Percentiles rank a stretch among this genome's conserved stretches.
These are phyloP conservation scores for Orbilia javanica DNA, from an alignment of 2,329 filamentous ascomycete species.

Conservation along the genomic window DNA sequence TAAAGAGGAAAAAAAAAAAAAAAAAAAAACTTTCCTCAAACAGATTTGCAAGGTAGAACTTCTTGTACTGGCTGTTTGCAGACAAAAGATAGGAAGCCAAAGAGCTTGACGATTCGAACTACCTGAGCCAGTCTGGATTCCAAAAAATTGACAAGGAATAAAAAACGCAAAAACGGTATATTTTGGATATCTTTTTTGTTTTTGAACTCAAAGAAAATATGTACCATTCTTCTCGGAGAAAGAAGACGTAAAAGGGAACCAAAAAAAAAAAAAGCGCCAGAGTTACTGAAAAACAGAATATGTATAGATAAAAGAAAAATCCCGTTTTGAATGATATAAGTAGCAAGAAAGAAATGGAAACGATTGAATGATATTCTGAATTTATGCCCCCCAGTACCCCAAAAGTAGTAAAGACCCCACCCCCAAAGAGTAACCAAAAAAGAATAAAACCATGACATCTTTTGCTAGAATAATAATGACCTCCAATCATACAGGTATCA, in stretches of 20 bases:
- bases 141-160: slow-evolving; percentile 25
- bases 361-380: slow-evolving; percentile 49
- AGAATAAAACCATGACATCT: slow-evolving; percentile 49
- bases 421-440: slow-evolving; percentile 33
- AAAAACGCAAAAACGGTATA: slow-evolving; percentile 47
- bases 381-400: slow-evolving; percentile 34
- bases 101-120: slow-evolving; percentile 21
- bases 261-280: slow-evolving; percentile 52
- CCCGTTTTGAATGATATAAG: slow-evolving; percentile 29
- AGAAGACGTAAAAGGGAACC: slow-evolving; percentile 15
- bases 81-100: slow-evolving; percentile 38
- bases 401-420: slow-evolving; percentile 39
- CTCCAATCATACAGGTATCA: slow-evolving; percentile 59
- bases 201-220: slow-evolving; percentile 36
- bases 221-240: slow-evolving; percentile 43
- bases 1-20: not conserved
- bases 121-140: slow-evolving; percentile 30
- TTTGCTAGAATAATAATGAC: slow-evolving; percentile 43
- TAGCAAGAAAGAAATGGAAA: slow-evolving; percentile 48
- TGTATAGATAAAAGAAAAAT: not conserved
- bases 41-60: slow-evolving; percentile 33
- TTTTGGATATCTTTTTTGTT: slow-evolving; percentile 46
- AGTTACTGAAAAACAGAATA: slow-evolving; percentile 29
- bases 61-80: slow-evolving; percentile 51
- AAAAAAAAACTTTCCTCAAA: slow-evolving; percentile 21